Evolutionary conservation across 352 stramenopile species (phyloP), one percentile per base, ranked within the genome.

Genomic region (Pythium apleroticum): DNA sequence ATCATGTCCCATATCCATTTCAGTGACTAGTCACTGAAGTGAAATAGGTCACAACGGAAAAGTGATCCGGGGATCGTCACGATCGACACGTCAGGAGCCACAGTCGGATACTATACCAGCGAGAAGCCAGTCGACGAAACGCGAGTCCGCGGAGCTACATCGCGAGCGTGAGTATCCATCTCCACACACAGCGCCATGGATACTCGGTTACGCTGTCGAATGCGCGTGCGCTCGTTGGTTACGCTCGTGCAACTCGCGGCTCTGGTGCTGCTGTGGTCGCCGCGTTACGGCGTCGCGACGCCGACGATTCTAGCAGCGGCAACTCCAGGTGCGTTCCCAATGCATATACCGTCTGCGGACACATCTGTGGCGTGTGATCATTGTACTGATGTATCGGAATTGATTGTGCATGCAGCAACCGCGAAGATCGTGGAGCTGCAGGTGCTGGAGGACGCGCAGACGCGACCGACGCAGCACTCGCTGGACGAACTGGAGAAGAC

Each of bases 401-500:
- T 57, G 2, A 27, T 25, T 50, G 33, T 52, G 25, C n/a, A 15
- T 19, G 22, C 10, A 27, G 25, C 20, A 46, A 45, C 7, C 24
- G 17, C 27, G 11, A 20, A 39, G 27, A 22, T 71, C 59, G 60
- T 72, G n/a, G 66, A 72, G 60, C 17, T 72, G 2, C 60, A 72
- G 43, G 66, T 72, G 43, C 28, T 57, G 37, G 33, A 57, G 11
- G 66, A 72, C 31, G 66, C 66, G 24, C 24, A 43, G 20, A 53
- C 50, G 20, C n/a, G 31, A 8, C 66, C 53, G 30, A 60, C 59
- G 4, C 28, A 45, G 22, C 57, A 61, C 39, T 62, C 54, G 22
- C 52, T 72, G 15, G 66, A 72, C 25, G 66, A 68, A 15, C 30
- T 72, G 6, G 66, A 72, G 46, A 46, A 48, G 15, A 41, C 65